Conservation (phyloP, 352 stramenopile species). For the Phytophthora idaei region DNA sequence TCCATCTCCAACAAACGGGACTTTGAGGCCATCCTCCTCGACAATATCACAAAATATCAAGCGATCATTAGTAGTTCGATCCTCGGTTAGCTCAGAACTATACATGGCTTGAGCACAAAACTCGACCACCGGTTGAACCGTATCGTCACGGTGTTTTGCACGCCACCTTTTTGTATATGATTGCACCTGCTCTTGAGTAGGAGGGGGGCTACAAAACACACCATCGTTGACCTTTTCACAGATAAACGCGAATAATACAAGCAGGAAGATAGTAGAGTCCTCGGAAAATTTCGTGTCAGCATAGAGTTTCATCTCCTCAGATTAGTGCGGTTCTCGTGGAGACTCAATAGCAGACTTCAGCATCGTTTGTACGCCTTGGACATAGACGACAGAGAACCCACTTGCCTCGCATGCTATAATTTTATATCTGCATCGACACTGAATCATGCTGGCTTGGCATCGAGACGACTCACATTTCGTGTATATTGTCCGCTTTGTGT, state of each 20-base stretch:
- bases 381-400: neutral
- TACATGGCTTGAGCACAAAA: neutral
- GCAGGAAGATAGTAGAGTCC: neutral
- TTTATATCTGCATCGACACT: neutral
- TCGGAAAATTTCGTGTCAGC: neutral
- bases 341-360: neutral
- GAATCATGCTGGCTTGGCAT: neutral
- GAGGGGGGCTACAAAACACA: neutral
- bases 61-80: neutral
- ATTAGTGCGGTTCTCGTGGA: neutral
- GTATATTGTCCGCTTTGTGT: conserved; percentile 1
- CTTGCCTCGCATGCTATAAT: neutral
- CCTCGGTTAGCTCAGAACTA: neutral
- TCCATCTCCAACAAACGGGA: neutral
- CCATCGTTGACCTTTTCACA: neutral
- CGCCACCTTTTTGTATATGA: neutral
- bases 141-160: neutral
- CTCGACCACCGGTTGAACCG: neutral
- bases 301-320: neutral
- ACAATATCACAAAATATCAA: neutral
- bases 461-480: neutral
- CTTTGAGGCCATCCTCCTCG: neutral
- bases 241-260: neutral
- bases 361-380: neutral
- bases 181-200: neutral